Evolutionary conservation across 2,329 filamentous ascomycete genomes (phyloP), one percentile per base, ranked within the genome.

Genomic region (Emergomyces orientalis): DNA sequence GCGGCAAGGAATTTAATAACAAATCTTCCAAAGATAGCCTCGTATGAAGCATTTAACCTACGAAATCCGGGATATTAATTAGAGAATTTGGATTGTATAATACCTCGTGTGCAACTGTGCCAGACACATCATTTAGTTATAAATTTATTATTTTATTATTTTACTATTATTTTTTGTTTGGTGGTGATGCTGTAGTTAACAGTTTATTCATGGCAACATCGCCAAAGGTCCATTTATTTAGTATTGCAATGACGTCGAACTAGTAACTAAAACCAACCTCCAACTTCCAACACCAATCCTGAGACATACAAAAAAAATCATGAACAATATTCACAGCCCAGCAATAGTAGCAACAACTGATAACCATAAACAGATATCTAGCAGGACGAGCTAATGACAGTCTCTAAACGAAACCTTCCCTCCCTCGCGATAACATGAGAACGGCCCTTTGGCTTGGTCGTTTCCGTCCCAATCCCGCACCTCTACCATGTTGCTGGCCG

Each of bases 31-130:
- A 77, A 47, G 62, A 71, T 0, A 68, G 72, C 0, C 71, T 84
- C 32, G 72, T 83, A n/a, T 61, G 81, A 79, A 63, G 76, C 78
- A 17, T 70, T 84, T n/a, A 32, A n/a, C n/a, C n/a, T n/a, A n/a
- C n/a, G n/a, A n/a, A n/a, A n/a, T n/a, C n/a, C n/a, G n/a, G n/a
- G n/a, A n/a, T n/a, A n/a, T n/a, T n/a, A n/a, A n/a, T n/a, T n/a
- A n/a, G n/a, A n/a, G n/a, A n/a, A n/a, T n/a, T n/a, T n/a, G n/a
- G n/a, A n/a, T n/a, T n/a, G n/a, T n/a, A n/a, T n/a, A n/a, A n/a
- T n/a, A n/a, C n/a, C n/a, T n/a, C n/a, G n/a, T n/a, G n/a, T n/a
- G n/a, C n/a, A n/a, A n/a, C n/a, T n/a, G n/a, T n/a, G n/a, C n/a
- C n/a, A n/a, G n/a, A n/a, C n/a, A n/a, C n/a, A n/a, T n/a, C n/a